phyloP scores from a whole-genome alignment of 306 rosid genomes.

The Cajanus cajan region DNA sequence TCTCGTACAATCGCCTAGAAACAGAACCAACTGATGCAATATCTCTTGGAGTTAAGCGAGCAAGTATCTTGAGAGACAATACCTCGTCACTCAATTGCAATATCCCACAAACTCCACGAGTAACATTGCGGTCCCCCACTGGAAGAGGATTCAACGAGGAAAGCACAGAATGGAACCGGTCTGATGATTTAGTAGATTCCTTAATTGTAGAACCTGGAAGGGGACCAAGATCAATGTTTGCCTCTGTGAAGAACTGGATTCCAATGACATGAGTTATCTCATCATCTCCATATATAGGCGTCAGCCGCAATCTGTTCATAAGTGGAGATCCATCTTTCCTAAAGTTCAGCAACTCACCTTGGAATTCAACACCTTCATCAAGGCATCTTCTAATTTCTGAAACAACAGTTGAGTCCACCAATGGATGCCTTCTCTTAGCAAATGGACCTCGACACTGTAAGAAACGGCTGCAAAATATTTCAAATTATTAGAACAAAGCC shows the following conservation, averaged over 20 bases:
- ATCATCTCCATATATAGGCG: slow-evolving; percentile 94
- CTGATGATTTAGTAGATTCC: slow-evolving; percentile 63
- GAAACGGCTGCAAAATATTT: slow-evolving; percentile 78
- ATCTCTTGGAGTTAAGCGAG: slow-evolving; percentile 91
- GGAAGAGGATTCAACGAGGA: slow-evolving; percentile 61
- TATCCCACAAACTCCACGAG: slow-evolving; percentile 91
- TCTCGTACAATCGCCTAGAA: slow-evolving; percentile 66
- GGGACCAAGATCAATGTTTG: slow-evolving; percentile 92
- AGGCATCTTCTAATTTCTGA: slow-evolving; percentile 89
- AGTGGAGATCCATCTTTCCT: slow-evolving; percentile 98
- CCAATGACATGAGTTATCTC: slow-evolving; percentile 95
- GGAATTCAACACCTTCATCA: slow-evolving; percentile 89
- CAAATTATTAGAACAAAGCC: slow-evolving; percentile 33
- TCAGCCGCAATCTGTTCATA: slow-evolving; percentile 89
- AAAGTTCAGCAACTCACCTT: slow-evolving; percentile 94
- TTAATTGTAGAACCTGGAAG: slow-evolving; percentile 57
- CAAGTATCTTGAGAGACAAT: slow-evolving; percentile 81
- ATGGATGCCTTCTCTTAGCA: slow-evolving; percentile 94
- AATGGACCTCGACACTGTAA: slow-evolving; percentile 98
- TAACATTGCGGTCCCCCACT: slow-evolving; percentile 73
- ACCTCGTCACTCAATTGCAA: slow-evolving; percentile 96
- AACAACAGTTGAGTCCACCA: slow-evolving; percentile 83
- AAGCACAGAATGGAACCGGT: slow-evolving; percentile 58
- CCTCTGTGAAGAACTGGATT: slow-evolving; percentile 88
- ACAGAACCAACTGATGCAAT: slow-evolving; percentile 96